A percentile compares a stretch with the other conserved stretches of the same genome.
These are phyloP conservation scores for Daldinia sp. DNA, from an alignment of 2,329 filamentous ascomycete species.

Conservation along the genomic window DNA sequence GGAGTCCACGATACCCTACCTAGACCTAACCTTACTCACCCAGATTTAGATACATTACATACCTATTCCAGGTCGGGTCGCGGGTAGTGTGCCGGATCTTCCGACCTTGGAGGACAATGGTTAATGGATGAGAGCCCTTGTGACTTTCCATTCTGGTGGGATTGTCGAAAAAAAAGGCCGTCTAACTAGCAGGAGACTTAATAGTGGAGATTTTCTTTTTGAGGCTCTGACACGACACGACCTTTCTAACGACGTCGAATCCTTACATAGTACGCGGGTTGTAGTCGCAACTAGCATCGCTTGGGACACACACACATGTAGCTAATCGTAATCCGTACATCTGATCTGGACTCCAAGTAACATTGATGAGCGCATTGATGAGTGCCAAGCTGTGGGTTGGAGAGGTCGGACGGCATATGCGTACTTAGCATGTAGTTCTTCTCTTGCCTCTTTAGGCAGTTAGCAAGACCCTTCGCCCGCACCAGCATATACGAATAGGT, in stretches of 20 bases:
- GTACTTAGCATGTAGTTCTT: conserved; percentile 16
- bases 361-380: conserved; percentile 38
- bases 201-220: conserved; percentile 33
- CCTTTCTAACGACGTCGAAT: conserved; percentile 29
- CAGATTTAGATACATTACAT: conserved; percentile 5
- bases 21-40: no score
- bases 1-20: neutral
- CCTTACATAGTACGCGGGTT: conserved; percentile 1
- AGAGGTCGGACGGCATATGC: conserved; percentile 21
- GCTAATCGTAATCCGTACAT: conserved; percentile 34
- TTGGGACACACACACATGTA: neutral
- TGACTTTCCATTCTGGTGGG: conserved; percentile 36
- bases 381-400: conserved; percentile 36
- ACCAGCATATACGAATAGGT: conserved; percentile 34
- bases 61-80: conserved; percentile 7
- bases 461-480: conserved; percentile 30
- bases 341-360: conserved; percentile 31
- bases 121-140: conserved; percentile 3
- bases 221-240: conserved; percentile 35
- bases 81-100: conserved; percentile 29
- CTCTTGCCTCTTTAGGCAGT: conserved; percentile 44
- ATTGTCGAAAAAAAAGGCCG: neutral
- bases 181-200: conserved; percentile 10
- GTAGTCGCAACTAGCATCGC: conserved; percentile 30
- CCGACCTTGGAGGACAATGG: conserved; percentile 16